A percentile compares a stretch with the other conserved stretches of the same genome.
phyloP scores from a whole-genome alignment of 345 rosid genomes.

The Bruguiera parviflora region DNA sequence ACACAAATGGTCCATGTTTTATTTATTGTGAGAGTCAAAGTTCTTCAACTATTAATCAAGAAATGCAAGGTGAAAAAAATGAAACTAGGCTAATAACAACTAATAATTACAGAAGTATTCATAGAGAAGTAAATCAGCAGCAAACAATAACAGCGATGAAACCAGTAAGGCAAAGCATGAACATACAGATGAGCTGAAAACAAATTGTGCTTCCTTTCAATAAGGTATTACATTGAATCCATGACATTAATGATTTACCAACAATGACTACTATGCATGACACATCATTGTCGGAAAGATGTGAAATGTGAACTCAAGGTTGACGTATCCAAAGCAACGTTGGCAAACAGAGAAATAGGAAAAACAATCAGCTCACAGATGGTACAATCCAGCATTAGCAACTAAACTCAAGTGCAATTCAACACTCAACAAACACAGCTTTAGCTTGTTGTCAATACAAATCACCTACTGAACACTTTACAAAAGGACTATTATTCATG shows the following conservation, averaged over 20 bases:
- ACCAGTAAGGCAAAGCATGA: background rate
- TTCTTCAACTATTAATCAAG: background rate
- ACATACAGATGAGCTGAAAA: background rate
- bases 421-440: no score
- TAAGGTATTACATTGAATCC: background rate
- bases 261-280: background rate
- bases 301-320: no score
- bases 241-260: background rate
- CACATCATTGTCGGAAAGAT: background rate
- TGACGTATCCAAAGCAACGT: no score
- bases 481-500: no score
- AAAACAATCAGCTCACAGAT: no score
- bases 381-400: no score
- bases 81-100: background rate
- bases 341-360: no score
- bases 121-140: background rate
- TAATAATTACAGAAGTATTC: background rate
- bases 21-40: background rate
- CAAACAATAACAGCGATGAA: background rate
- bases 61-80: background rate
- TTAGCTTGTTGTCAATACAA: no score
- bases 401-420: no score
- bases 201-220: background rate
- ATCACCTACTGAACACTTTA: no score
- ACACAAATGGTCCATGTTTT: slow-evolving; percentile 9